These are phyloP conservation scores for Tripterygium wilfordii DNA, from an alignment of 177 flowering plant species.

Conservation along the genomic window DNA sequence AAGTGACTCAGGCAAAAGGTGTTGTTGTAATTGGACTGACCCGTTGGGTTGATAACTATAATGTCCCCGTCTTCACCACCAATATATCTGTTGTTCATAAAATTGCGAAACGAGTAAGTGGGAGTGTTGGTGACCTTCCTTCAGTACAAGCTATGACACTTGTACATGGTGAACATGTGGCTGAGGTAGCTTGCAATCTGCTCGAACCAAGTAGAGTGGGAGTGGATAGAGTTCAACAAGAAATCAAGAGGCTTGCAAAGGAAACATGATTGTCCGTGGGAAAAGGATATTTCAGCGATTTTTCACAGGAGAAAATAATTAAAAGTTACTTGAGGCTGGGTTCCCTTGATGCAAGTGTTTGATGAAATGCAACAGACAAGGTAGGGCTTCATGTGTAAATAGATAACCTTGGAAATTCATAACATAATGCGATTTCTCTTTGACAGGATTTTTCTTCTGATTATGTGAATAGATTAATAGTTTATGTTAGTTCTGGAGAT, in stretches of 20 bases:
- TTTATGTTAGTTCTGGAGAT: too few relatives aligned
- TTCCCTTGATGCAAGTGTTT: too few relatives aligned
- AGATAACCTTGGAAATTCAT: too few relatives aligned
- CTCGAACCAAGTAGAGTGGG: slow-evolving; percentile 61
- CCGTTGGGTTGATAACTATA: slow-evolving; percentile 84
- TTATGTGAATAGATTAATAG: too few relatives aligned
- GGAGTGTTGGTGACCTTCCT: slow-evolving; percentile 79
- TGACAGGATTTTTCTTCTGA: too few relatives aligned
- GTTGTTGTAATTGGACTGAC: slow-evolving; percentile 71
- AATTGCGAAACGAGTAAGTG: slow-evolving; percentile 67
- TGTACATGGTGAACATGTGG: slow-evolving; percentile 51
- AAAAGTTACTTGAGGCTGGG: slow-evolving; percentile 52
- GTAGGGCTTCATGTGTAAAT: too few relatives aligned
- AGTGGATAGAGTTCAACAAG: slow-evolving; percentile 58
- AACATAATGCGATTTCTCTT: too few relatives aligned
- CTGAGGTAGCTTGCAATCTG: slow-evolving; percentile 89
- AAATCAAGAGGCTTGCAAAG: slow-evolving; percentile 60
- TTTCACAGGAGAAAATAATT: slow-evolving; percentile 51
- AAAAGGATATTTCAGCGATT: slow-evolving; percentile 80
- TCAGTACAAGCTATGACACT: slow-evolving; percentile 92
- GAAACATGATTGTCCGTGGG: slow-evolving; percentile 67
- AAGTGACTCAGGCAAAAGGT: slow-evolving; percentile 47
- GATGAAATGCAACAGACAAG: too few relatives aligned
- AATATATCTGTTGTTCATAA: slow-evolving; percentile 52
- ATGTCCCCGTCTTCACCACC: slow-evolving; percentile 58